These are phyloP conservation scores for Pyrus hybrid DNA, from an alignment of 331 rosid species.

Conservation along the genomic window DNA sequence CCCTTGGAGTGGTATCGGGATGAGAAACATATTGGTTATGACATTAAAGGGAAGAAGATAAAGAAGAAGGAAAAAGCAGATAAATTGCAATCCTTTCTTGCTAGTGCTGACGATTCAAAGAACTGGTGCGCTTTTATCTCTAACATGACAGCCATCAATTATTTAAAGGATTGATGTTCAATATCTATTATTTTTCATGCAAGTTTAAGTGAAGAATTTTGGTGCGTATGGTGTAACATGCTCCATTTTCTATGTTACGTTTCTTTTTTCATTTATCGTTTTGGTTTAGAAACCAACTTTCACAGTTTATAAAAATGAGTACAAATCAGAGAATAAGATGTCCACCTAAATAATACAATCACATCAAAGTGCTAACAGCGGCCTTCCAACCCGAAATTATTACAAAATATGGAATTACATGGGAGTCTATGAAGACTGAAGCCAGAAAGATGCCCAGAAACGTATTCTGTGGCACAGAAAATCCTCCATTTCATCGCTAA, in stretches of 20 bases:
- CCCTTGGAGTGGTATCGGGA: conserved; percentile 83
- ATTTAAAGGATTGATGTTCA: background rate
- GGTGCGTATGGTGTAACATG: background rate
- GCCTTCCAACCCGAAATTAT: background rate
- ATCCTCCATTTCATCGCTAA: background rate
- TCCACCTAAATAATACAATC: background rate
- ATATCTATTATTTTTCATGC: background rate
- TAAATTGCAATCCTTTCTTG: conserved; percentile 68
- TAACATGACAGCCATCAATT: background rate
- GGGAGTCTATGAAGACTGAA: background rate
- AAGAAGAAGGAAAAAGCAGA: conserved; percentile 71
- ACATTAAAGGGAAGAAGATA: conserved; percentile 70
- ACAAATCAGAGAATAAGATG: background rate
- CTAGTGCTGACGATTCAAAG: conserved; percentile 69
- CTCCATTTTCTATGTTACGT: background rate
- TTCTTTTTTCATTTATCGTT: background rate
- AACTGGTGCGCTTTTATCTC: conserved; percentile 49
- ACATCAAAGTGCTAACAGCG: background rate
- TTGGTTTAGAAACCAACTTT: background rate
- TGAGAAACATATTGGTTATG: conserved; percentile 90
- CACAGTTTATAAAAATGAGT: background rate
- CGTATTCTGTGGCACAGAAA: background rate
- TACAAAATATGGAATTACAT: background rate
- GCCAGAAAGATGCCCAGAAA: background rate
- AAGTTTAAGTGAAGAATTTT: no score